Evolutionary conservation across 2,329 filamentous ascomycete species (phyloP), one percentile per base, ranked within the genome.

Genomic region (Ophiocordyceps unilateralis): DNA sequence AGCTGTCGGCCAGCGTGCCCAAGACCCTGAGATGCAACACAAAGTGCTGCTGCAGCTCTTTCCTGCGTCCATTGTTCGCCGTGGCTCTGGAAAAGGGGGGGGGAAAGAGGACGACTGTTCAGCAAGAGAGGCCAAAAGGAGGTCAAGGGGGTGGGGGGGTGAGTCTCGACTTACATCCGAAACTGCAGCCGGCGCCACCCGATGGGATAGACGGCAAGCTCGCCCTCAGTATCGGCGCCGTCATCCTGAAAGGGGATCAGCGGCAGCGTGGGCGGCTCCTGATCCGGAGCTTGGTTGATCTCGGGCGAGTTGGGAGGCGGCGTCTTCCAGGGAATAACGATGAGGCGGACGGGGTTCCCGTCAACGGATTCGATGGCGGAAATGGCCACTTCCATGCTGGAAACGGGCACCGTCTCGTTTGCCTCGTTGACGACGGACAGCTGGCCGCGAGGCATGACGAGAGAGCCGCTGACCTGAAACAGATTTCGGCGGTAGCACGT

Each of bases 321-420:
- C 2, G 88, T 95, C 67, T 96, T 96, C 89, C 89, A 96, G 1
- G 89, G 89, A 46, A 96, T 93, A 8, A 91, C 91, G 48, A 96
- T 95, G 48, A 96, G 79, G 53, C 93, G 89, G 38, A 95, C 86
- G 0, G 83, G 67, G 52, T 94, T 89, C 28, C 86, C 85, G 58
- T 96, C 89, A 15, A 94, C 87, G 2, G 89, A 95, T 59, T 96
- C 89, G 41, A 87, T 93, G 9, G 89, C 89, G 5, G 86, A 93
- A 40, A 96, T 84, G 43, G 81, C 79, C 43, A 95, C 76, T 58
- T 96, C 88, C 59, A 89, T 83, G 48, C 71, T 82, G 48, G 77
- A 74, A 41, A 95, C 85, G 2, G 83, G 81, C 36, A 93, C 79
- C 39, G 83, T 81, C 58, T 93, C 84, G 39, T 86, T 86, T 43